Evolutionary conservation across 106 monocot species (phyloP), one percentile per base, ranked within the genome.

Genomic region (Posidonia australis): DNA sequence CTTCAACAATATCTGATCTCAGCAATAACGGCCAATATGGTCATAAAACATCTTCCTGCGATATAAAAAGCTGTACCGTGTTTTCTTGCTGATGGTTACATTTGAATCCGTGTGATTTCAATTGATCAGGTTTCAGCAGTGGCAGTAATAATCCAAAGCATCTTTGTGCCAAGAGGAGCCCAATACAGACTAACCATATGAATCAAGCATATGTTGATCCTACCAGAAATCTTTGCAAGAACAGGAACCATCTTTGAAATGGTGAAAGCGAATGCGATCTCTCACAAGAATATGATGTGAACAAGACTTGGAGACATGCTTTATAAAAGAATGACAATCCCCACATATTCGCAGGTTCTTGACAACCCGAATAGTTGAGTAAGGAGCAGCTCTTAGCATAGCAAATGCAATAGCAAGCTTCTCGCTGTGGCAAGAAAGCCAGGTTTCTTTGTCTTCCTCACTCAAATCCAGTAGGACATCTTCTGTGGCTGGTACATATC

Each of bases 341-440:
- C 78, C 76, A 71, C 87, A 88, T 19, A 81, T 84, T 26, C 87
- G 72, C 64, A 84, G 69, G 60, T 88, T 88, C 74, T 88, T 88
- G 25, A 81, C 78, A 23, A 88, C 80, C 31, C 88, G 60, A 46
- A 88, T 70, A 12, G 44, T 71, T 1, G 73, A 51, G 17, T 53
- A 58, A 24, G 64, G 67, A 18, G 70, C 70, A 73, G 76, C 45
- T 44, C 69, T 44, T 14, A 64, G 45, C 27, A 73, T 18, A 21
- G 56, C 54, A 46, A 73, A 73, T 23, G 74, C 77, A 43, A 74
- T 23, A 45, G 77, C 74, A 46, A 74, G 66, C 62, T 82, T 82
- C 69, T 82, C 70, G 19, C 77, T 77, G 51, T 74, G 77, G 13
- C 70, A 31, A 6, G 44, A 67, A 10, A 77, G 66, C 58, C 77